Conservation (phyloP, 441 rosid genomes). For the Gossypium lobatum region DNA sequence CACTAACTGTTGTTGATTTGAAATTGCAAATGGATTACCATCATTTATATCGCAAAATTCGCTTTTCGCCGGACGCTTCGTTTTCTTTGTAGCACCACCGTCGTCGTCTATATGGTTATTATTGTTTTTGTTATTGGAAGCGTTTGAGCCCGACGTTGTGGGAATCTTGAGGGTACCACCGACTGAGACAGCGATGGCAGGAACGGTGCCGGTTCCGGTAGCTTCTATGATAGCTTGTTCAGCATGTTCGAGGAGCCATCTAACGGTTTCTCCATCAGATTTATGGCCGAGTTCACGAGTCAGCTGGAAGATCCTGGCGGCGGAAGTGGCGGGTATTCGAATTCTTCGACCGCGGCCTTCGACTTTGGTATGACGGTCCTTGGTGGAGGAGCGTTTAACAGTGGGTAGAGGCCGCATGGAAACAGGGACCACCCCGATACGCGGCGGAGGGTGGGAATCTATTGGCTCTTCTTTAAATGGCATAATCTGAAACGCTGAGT, state of each 20-base stretch:
- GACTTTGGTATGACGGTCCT: slow-evolving; percentile 63
- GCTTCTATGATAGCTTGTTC: slow-evolving; percentile 50
- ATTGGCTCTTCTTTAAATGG: slow-evolving; percentile 39
- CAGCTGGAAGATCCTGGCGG: slow-evolving; percentile 58
- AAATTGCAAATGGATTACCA: slow-evolving; percentile 14
- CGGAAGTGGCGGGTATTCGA: slow-evolving; percentile 57
- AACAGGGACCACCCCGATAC: slow-evolving; percentile 23
- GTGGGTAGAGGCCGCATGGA: slow-evolving; percentile 22
- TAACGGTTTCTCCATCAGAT: slow-evolving; percentile 65
- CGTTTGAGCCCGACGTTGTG: slow-evolving; percentile 13
- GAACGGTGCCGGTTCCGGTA: slow-evolving; percentile 49
- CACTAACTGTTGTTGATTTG: slow-evolving; percentile 6
- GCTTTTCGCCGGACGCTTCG: slow-evolving; percentile 28
- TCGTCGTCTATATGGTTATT: slow-evolving; percentile 1
- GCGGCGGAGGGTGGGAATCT: slow-evolving; percentile 18
- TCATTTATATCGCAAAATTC: slow-evolving; percentile 25
- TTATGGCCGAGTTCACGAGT: slow-evolving; percentile 66
- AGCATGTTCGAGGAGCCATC: slow-evolving; percentile 63
- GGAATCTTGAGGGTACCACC: slow-evolving; percentile 43
- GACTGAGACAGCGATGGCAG: slow-evolving; percentile 44
- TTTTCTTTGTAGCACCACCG: slow-evolving; percentile 9
- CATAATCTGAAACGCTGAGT: slow-evolving; percentile 25
- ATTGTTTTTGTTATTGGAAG: neutral
- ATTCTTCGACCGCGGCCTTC: slow-evolving; percentile 76
- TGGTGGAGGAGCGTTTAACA: slow-evolving; percentile 34